Conservation (phyloP, 768 basidiomycete genomes). For the Leccinum disarticulatum region DNA sequence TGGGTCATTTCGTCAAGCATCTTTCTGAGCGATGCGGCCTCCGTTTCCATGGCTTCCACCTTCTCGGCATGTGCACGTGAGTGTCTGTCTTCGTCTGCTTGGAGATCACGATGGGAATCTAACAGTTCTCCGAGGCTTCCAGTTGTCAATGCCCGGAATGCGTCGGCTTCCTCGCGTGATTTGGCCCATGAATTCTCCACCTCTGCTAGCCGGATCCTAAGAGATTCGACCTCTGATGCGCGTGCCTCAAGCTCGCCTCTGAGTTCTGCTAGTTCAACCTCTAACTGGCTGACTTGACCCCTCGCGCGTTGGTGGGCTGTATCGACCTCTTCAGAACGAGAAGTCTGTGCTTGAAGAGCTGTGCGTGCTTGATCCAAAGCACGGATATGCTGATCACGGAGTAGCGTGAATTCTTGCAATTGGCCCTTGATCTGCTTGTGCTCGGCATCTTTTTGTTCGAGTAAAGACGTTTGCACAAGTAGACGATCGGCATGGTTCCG, state of each 20-base stretch:
- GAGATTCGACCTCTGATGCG: conserved; percentile 69
- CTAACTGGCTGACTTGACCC: conserved; percentile 66
- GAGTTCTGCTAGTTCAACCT: conserved; percentile 75
- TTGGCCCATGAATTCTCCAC: conserved; percentile 91
- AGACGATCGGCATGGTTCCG: conserved; percentile 78
- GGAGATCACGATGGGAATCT: conserved; percentile 83
- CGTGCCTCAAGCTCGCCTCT: conserved; percentile 80
- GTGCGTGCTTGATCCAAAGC: conserved; percentile 83
- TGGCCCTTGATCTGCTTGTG: conserved; percentile 60
- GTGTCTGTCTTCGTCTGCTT: conserved; percentile 78
- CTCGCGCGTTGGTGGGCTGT: conserved; percentile 66
- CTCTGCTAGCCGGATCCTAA: conserved; percentile 65
- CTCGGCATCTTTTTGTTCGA: conserved; percentile 82
- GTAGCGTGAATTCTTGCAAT: conserved; percentile 66
- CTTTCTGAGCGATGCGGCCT: conserved; percentile 70
- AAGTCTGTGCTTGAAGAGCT: conserved; percentile 73
- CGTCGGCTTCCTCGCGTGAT: conserved; percentile 91
- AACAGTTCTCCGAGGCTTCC: conserved; percentile 82
- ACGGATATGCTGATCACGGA: conserved; percentile 82
- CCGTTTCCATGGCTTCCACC: conserved; percentile 74
- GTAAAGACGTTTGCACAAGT: conserved; percentile 66
- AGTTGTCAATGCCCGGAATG: conserved; percentile 83
- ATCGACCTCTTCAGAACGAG: conserved; percentile 79
- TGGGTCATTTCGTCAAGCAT: conserved; percentile 79
- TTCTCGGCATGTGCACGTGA: conserved; percentile 80